Base-by-base conservation (phyloP, 306 rosid species). In the Crotalaria pallida region DNA sequence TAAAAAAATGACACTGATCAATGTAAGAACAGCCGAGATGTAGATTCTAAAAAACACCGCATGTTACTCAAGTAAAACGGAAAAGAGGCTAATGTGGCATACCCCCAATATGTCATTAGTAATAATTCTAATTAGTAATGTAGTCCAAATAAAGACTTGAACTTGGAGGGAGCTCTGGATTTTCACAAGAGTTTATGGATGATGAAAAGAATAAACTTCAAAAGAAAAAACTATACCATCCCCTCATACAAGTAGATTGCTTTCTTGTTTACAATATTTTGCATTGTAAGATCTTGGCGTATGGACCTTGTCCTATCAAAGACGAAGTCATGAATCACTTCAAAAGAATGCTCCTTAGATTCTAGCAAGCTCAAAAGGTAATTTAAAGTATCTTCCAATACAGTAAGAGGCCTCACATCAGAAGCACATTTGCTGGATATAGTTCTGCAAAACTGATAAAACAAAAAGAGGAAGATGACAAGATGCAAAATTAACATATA, bases 251-350 rank as follows among this genome's bases (percentile, higher is more conserved):
- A 67, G 77, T 19, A 44, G 75, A 90, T 69, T 45, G 85, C 95
- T 82, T 82, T 84, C 26, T 80, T 81, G 47, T 80, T 80, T 55
- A 73, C 81, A 67, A 88, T 85, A 77, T 77, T 80, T 74, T 94
- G 98, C 90, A 88, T 87, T n/a, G 90, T 84, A 52, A 94, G 83
- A 84, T 94, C 98, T 75, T 94, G 98, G 29, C 97, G 83, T 65
- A 94, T 85, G 49, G 98, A 94, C 79, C 98, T 90, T 47, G 92
- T 90, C 80, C 98, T 89, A 80, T 90, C 98, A 58, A 87, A 94
- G 33, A 90, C 43, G 78, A 94, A 90, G 84, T 87, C 97, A 55
- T 90, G 92, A 81, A 88, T 73, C 69, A 84, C 96, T 88, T 88
- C 90, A 75, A 90, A 90, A 7, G 89, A 83, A 69, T 80, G 84